Conservation (phyloP, 2,329 filamentous ascomycete species). For the Fusarium nematophilum region DNA sequence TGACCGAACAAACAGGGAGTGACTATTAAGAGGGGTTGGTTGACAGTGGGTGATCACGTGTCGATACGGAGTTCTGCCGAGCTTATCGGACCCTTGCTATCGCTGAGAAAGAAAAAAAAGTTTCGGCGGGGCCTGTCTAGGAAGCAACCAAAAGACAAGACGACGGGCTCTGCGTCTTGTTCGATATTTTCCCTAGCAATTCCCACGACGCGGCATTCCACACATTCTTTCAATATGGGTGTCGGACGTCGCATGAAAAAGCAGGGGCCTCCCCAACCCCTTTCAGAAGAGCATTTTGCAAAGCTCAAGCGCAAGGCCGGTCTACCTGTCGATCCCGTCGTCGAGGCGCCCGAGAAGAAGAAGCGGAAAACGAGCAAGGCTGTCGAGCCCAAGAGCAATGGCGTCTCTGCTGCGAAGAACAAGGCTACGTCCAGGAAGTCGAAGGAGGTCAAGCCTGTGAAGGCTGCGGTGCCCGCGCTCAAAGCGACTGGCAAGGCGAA, state of each 20-base stretch:
- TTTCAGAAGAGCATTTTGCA: constrained; percentile 83
- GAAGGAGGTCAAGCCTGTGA: constrained; percentile 50
- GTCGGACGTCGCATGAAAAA: constrained; percentile 94
- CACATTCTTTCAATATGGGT: constrained; percentile 72
- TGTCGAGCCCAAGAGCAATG: constrained; percentile 45
- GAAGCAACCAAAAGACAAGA: constrained; percentile 27
- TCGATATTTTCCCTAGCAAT: constrained; percentile 23
- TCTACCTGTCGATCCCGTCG: constrained; percentile 70
- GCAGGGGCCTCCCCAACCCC: constrained; percentile 85
- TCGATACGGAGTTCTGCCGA: constrained; percentile 49
- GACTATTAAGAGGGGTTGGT: too few relatives aligned
- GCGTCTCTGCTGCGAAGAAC: constrained; percentile 25
- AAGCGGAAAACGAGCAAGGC: constrained; percentile 51
- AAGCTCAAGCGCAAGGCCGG: constrained; percentile 88
- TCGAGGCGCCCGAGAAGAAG: constrained; percentile 75
- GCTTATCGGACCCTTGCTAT: constrained; percentile 47
- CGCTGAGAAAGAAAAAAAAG: constrained; percentile 50
- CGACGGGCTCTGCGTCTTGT: constrained; percentile 29
- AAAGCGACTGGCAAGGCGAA: constrained; percentile 44
- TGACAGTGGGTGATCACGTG: constrained; percentile 47
- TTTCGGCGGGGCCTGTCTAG: constrained; percentile 51
- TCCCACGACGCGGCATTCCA: constrained; percentile 3
- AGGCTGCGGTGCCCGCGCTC: constrained; percentile 44
- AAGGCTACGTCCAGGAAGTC: constrained; percentile 46
- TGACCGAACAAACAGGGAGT: too few relatives aligned